These are phyloP conservation scores for Arabidopsis arenosa DNA, from an alignment of 345 rosid species.

Conservation along the genomic window DNA sequence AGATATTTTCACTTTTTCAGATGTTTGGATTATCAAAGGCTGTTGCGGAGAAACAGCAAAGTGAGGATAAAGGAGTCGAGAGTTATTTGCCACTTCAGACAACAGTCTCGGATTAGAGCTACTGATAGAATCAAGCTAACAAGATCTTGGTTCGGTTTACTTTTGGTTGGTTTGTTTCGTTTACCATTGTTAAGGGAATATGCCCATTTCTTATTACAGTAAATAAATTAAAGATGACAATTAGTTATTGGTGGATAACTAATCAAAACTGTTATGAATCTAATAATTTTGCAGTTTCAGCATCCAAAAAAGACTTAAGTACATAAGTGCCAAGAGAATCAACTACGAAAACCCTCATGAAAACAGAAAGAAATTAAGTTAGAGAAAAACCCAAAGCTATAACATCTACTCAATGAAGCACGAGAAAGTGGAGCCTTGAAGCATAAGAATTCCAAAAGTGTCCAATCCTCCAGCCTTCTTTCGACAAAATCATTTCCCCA, in stretches of 20 bases:
- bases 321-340: background rate
- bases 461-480: background rate
- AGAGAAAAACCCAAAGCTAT: background rate
- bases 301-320: background rate
- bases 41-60: slow-evolving; percentile 64
- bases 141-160: background rate
- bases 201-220: background rate
- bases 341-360: background rate
- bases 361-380: too few relatives aligned
- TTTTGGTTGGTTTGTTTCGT: slow-evolving; percentile 19
- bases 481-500: background rate
- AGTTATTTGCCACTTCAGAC: slow-evolving; percentile 68
- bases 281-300: background rate
- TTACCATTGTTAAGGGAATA: slow-evolving; percentile 8
- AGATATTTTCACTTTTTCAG: slow-evolving; percentile 40
- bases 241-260: background rate
- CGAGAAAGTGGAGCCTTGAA: background rate
- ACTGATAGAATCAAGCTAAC: background rate
- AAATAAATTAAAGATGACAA: background rate
- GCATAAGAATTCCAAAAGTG: slow-evolving; percentile 14
- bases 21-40: slow-evolving; percentile 88
- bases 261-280: background rate
- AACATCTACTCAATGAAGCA: background rate
- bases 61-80: slow-evolving; percentile 62
- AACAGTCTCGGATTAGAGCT: slow-evolving; percentile 54